These are phyloP conservation scores for Pythium chondricola DNA, from an alignment of 352 stramenopile genomes.

Conservation along the genomic window DNA sequence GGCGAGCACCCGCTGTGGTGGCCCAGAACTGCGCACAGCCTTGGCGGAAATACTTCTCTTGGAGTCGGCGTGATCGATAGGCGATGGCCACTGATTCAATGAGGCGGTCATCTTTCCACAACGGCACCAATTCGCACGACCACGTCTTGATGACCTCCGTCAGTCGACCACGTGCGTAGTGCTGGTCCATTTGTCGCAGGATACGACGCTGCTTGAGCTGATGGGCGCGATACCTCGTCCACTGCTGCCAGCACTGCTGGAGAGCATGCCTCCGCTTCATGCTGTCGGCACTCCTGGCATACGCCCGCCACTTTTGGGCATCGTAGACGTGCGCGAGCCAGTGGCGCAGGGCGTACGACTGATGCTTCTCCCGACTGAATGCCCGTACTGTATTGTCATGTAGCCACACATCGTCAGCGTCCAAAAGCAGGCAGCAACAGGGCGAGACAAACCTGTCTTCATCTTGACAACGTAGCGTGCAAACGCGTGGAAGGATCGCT, in stretches of 20 bases:
- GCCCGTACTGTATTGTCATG: constrained; percentile 4
- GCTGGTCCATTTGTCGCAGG: constrained; percentile 13
- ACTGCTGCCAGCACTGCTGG: constrained; percentile 10
- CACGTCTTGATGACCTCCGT: constrained; percentile 4
- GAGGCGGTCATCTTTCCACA: constrained; percentile 22
- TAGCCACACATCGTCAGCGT: background rate
- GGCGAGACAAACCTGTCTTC: constrained; percentile 12
- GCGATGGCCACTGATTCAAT: constrained; percentile 13
- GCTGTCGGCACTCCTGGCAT: background rate
- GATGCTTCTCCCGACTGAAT: constrained; percentile 3
- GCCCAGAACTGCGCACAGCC: constrained; percentile 29
- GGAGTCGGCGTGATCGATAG: constrained; percentile 14
- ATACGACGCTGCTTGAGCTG: constrained; percentile 3
- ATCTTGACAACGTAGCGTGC: constrained; percentile 1
- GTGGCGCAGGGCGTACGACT: constrained; percentile 3
- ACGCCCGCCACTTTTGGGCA: background rate
- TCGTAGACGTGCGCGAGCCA: constrained; percentile 7
- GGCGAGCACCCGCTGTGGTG: constrained; percentile 19
- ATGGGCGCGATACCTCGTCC: constrained; percentile 14
- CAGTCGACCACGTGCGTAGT: background rate
- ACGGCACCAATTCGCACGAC: constrained; percentile 14
- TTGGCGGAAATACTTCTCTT: constrained; percentile 18
- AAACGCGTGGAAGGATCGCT: constrained; percentile 1
- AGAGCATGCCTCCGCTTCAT: background rate
- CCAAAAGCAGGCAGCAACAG: background rate